Evolutionary conservation across 352 stramenopile genomes (phyloP).

Genomic region (Pythium apleroticum): DNA sequence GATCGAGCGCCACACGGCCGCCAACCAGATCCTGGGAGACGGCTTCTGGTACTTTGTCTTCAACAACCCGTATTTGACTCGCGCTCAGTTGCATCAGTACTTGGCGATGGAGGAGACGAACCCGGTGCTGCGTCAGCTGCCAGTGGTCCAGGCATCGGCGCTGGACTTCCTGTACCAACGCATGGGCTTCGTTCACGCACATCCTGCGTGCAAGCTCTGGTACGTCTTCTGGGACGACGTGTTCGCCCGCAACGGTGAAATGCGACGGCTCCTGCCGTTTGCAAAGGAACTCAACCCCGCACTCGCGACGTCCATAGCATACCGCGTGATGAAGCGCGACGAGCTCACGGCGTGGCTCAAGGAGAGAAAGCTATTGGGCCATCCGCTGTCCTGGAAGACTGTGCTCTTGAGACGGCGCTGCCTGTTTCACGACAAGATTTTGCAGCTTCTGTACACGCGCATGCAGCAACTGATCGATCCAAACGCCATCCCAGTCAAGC

Average conservation of each 20-base stretch:
- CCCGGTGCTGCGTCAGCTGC: constrained; percentile 21
- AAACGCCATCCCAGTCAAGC: constrained; percentile 5
- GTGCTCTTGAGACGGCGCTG: constrained; percentile 12
- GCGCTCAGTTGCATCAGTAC: constrained; percentile 30
- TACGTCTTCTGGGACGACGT: constrained; percentile 56
- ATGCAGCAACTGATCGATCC: constrained; percentile 24
- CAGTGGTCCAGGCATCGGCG: constrained; percentile 18
- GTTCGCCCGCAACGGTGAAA: constrained; percentile 37
- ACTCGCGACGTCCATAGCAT: constrained; percentile 33
- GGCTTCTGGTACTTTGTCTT: constrained; percentile 56
- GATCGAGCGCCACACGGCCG: constrained; percentile 21
- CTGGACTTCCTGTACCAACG: constrained; percentile 41
- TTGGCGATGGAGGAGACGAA: constrained; percentile 32
- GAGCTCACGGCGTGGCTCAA: constrained; percentile 34
- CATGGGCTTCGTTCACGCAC: constrained; percentile 34
- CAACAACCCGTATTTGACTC: constrained; percentile 33
- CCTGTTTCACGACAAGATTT: constrained; percentile 28
- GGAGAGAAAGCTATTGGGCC: constrained; percentile 11
- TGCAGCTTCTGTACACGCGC: constrained; percentile 25
- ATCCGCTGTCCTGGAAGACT: constrained; percentile 20
- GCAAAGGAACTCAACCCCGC: constrained; percentile 29
- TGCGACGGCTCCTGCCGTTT: constrained; percentile 29
- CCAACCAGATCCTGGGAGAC: constrained; percentile 36
- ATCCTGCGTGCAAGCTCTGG: constrained; percentile 37
- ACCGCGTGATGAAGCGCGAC: constrained; percentile 32